Percentiles rank a stretch among this genome's conserved stretches.
Evolutionary conservation across 306 rosid genomes (phyloP).

Genomic region (Arachis stenosperma): DNA sequence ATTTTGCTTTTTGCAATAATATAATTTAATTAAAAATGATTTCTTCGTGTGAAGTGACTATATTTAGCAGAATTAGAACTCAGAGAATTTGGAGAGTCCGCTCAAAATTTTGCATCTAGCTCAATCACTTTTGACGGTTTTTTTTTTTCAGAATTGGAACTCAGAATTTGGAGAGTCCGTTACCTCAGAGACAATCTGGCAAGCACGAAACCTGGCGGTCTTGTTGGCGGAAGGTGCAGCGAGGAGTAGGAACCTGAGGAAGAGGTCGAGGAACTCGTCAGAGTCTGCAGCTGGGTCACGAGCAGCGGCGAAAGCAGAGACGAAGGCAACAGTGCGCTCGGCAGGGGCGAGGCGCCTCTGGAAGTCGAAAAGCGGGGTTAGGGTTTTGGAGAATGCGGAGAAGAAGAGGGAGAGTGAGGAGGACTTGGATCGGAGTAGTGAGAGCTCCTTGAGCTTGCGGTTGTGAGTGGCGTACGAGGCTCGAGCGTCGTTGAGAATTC

Average conservation of each 20-base stretch:
- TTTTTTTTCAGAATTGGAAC: background rate
- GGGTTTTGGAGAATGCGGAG: slow-evolving; percentile 67
- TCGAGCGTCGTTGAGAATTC: slow-evolving; percentile 69
- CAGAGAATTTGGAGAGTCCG: too few species aligned
- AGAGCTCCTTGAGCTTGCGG: slow-evolving; percentile 89
- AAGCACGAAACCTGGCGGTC: slow-evolving; percentile 78
- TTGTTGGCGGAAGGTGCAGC: slow-evolving; percentile 58
- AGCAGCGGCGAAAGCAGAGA: slow-evolving; percentile 62
- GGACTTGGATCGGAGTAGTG: slow-evolving; percentile 62
- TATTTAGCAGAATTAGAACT: too few species aligned
- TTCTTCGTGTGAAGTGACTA: too few species aligned
- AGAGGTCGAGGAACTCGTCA: slow-evolving; percentile 67
- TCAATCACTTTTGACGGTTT: background rate
- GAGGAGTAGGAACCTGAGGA: slow-evolving; percentile 70
- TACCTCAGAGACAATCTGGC: slow-evolving; percentile 94
- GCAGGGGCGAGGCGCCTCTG: slow-evolving; percentile 67
- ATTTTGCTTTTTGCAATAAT: background rate
- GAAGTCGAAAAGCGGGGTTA: slow-evolving; percentile 67
- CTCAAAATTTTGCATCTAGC: background rate
- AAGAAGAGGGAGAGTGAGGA: slow-evolving; percentile 55
- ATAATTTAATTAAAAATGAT: too few species aligned
- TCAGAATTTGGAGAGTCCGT: background rate
- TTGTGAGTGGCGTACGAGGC: slow-evolving; percentile 76
- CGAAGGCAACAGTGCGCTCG: slow-evolving; percentile 74
- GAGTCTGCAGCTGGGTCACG: slow-evolving; percentile 39